Evolutionary conservation across 805 yeast genomes (phyloP).

Genomic region (Wickerhamomyces pijperi): DNA sequence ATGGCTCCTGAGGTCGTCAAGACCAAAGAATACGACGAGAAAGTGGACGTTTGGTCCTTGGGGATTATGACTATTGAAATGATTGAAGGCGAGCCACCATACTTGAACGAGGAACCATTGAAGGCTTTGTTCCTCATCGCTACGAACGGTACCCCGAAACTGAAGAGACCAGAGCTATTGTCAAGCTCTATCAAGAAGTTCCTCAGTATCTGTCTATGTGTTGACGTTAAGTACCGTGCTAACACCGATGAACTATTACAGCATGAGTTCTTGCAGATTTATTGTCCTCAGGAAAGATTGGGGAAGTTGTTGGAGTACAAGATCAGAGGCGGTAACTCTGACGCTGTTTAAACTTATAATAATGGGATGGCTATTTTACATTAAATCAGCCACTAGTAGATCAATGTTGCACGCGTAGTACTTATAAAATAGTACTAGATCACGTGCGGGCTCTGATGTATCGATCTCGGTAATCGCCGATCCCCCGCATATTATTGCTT

Average conservation of each 20-base stretch:
- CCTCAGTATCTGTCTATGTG: conserved; percentile 80
- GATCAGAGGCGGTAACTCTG: too few relatives aligned
- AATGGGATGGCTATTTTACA: too few relatives aligned
- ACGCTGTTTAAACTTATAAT: too few relatives aligned
- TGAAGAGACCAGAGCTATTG: conserved; percentile 79
- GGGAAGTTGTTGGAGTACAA: conserved; percentile 41
- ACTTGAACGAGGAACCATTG: conserved; percentile 89
- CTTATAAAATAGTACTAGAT: too few relatives aligned
- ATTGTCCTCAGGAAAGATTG: conserved; percentile 50
- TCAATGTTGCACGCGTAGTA: too few relatives aligned
- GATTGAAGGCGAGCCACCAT: conserved; percentile 99
- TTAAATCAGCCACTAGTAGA: too few relatives aligned
- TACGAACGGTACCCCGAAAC: conserved; percentile 90
- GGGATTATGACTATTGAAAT: conserved; percentile 98
- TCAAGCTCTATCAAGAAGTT: conserved; percentile 58
- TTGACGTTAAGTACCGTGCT: conserved; percentile 87
- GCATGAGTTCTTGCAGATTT: conserved; percentile 60
- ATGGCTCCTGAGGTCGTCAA: conserved; percentile 99
- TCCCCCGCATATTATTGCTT: too few relatives aligned
- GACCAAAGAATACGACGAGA: conserved; percentile 90
- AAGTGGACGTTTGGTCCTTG: conserved; percentile 95
- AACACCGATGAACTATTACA: conserved; percentile 80
- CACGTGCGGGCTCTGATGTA: too few relatives aligned
- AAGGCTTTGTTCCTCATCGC: conserved; percentile 91
- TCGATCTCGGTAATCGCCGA: too few relatives aligned